A percentile compares a stretch with the other conserved stretches of the same genome.
phyloP scores from a whole-genome alignment of 768 basidiomycete genomes.

The Auriscalpium orientale region DNA sequence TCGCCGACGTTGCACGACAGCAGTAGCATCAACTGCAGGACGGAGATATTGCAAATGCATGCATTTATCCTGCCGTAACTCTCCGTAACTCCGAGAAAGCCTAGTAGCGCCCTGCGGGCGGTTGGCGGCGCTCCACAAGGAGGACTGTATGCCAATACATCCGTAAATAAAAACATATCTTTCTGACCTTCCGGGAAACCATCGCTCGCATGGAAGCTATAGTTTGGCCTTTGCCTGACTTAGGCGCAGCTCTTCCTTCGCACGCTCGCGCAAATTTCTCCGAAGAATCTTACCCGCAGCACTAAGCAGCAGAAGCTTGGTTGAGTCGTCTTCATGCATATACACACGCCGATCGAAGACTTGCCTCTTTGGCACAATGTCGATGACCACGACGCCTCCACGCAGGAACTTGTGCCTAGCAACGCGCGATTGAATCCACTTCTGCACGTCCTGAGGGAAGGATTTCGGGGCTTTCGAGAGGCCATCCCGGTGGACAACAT shows the following conservation, averaged over 20 bases:
- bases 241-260: constrained; percentile 39
- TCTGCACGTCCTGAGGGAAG: constrained; percentile 45
- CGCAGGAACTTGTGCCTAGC: constrained; percentile 72
- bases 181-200: no score
- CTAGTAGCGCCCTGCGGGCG: no score
- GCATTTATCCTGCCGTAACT: no score
- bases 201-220: background rate
- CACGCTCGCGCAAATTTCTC: constrained; percentile 62
- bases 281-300: constrained; percentile 86
- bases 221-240: constrained; percentile 5
- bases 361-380: constrained; percentile 63
- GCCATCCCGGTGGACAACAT: constrained; percentile 43
- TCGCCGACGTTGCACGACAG: no score
- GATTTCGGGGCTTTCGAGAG: constrained; percentile 29
- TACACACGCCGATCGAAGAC: background rate
- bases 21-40: no score
- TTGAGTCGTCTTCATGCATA: background rate
- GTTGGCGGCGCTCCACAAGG: no score
- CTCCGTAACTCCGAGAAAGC: no score
- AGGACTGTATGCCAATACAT: no score
- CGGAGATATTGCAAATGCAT: no score
- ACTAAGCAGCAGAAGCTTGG: constrained; percentile 30
- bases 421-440: constrained; percentile 65
- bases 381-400: constrained; percentile 60
- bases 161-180: no score